Percentiles rank a stretch among this genome's conserved stretches.
phyloP scores from a whole-genome alignment of 2,329 filamentous ascomycete species.

The Pestalotiopsis sp. region DNA sequence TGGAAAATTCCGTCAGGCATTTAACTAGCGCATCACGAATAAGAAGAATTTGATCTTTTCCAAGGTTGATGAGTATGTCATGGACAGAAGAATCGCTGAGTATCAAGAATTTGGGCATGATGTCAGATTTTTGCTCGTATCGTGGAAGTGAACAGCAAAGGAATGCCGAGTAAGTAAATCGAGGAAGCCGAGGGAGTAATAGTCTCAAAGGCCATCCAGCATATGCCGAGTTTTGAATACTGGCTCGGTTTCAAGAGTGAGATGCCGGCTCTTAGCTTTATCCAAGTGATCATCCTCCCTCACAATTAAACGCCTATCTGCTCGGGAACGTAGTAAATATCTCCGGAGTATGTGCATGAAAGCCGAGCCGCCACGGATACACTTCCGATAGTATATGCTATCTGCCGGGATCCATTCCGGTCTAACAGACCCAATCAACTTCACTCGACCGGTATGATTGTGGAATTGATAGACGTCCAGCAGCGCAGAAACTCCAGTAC shows the following conservation, averaged over 20 bases:
- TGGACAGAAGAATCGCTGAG: not conserved
- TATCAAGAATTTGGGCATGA: not conserved
- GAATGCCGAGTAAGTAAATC: too few relatives aligned
- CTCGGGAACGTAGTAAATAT: not conserved
- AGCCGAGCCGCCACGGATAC: not conserved
- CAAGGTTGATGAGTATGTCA: not conserved
- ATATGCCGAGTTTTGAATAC: not conserved
- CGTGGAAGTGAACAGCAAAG: too few relatives aligned
- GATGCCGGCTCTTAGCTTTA: not conserved
- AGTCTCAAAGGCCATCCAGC: not conserved
- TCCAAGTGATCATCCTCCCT: not conserved
- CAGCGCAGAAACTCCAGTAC: not conserved
- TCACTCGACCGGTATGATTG: not conserved
- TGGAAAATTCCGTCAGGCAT: not conserved
- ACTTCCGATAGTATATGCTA: not conserved
- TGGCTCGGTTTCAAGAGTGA: not conserved
- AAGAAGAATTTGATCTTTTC: not conserved
- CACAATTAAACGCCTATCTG: not conserved
- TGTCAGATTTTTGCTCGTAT: too few relatives aligned
- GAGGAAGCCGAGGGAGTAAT: not conserved
- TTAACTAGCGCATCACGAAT: not conserved
- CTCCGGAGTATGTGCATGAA: not conserved
- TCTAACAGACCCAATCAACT: not conserved
- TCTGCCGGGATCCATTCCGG: not conserved
- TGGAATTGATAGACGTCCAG: not conserved